Evolutionary conservation across 1,284 basidiomycete genomes (phyloP), one percentile per base, ranked within the genome.

Genomic region (Trametes polyzona): DNA sequence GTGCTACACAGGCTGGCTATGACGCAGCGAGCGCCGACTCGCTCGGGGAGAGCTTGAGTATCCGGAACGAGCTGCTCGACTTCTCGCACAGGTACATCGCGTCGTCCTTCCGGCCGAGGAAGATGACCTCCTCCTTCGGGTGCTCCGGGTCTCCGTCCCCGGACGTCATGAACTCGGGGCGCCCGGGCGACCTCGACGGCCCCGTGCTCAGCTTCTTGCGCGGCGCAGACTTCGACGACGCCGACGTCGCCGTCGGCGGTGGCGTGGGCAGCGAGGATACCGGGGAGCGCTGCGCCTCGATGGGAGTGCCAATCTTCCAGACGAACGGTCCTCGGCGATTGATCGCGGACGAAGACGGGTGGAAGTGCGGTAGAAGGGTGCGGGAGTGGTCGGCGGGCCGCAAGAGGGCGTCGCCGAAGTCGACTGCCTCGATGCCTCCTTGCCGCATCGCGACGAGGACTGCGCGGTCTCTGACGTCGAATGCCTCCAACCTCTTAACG

Each of bases 381-480:
- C 90, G 81, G 6, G 90, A 92, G 64, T 85, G 81, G 65, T 93
- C 90, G 0, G 84, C 90, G 27, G 90, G 91, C 47, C 79, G 82
- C 47, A 92, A 75, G 35, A 93, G 71, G 4, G 90, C 91, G 66
- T 93, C 91, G 29, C 83, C 79, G 32, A 92, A 76, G 64, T 92
- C 87, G 30, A 91, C 84, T 1, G 82, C 90, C 66, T 93, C 91
- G 37, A 93, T 72, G 5, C 91, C 90, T 29, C 90, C 89, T 70
- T 90, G 90, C 21, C 90, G 84, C 83, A 93, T 83, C 9, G 91
- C 90, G 44, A 92, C 85, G 9, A 93, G 77, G 16, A 93, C 82
- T 6, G 91, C 84, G 23, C 87, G 82, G 61, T 89, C 82, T 35
- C 80, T 75, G 47, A 90, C 78, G 67, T 92, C 89, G 59, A 92